Conservation (phyloP, 1,284 basidiomycete species). For the Cystobasidium sp. region DNA sequence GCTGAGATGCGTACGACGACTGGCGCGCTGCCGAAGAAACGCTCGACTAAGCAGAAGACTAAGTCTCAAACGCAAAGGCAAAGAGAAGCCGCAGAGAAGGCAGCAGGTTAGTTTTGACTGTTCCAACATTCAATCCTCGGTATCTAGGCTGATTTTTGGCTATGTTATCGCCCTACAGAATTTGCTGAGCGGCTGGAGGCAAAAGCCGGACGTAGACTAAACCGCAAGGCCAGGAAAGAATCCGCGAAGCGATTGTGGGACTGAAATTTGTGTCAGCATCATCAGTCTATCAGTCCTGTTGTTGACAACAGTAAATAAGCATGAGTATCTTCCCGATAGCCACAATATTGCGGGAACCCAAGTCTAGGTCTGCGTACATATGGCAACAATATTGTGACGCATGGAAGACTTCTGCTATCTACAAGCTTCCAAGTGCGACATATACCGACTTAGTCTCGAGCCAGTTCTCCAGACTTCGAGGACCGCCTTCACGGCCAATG, state of each 20-base stretch:
- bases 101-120: slow-evolving; percentile 25
- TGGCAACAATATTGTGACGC: neutral
- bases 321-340: no score
- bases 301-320: neutral
- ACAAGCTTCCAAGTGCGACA: slow-evolving; percentile 9
- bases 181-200: slow-evolving; percentile 34
- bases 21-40: slow-evolving; percentile 32
- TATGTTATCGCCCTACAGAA: slow-evolving; percentile 1
- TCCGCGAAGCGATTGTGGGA: slow-evolving; percentile 32
- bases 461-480: slow-evolving; percentile 30
- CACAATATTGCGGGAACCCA: no score
- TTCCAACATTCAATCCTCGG: neutral
- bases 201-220: slow-evolving; percentile 13
- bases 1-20: slow-evolving; percentile 25
- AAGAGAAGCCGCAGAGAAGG: slow-evolving; percentile 39
- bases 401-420: neutral
- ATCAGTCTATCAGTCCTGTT: neutral
- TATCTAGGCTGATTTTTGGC: neutral
- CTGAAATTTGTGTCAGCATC: neutral
- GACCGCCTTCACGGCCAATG: slow-evolving; percentile 37
- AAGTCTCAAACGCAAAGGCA: slow-evolving; percentile 29
- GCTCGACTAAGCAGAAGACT: slow-evolving; percentile 12
- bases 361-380: neutral
- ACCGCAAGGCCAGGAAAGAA: slow-evolving; percentile 28
- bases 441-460: slow-evolving; percentile 28